These are phyloP conservation scores for Platanus orientalis DNA, from an alignment of 164 flowering plant genomes.

Conservation along the genomic window DNA sequence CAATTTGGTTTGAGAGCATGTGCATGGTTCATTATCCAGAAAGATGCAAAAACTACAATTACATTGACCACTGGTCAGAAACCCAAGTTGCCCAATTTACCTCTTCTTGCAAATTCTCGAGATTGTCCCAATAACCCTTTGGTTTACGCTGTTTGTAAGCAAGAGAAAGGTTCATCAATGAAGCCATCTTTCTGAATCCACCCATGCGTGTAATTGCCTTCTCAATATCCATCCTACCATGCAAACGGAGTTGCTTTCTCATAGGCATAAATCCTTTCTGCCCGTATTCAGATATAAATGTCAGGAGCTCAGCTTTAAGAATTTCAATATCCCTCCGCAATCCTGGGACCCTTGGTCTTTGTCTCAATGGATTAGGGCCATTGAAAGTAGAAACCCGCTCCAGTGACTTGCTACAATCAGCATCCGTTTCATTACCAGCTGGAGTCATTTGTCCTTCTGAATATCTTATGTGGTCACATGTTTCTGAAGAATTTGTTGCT, in stretches of 20 bases:
- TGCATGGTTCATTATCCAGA: too few species aligned
- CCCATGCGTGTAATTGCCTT: constrained; percentile 95
- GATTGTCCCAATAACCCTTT: constrained; percentile 91
- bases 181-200: constrained; percentile 82
- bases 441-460: constrained; percentile 21
- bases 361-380: constrained; percentile 24
- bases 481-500: constrained; percentile 21
- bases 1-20: too few species aligned
- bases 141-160: constrained; percentile 94
- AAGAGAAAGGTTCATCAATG: constrained; percentile 80
- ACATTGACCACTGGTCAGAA: background rate
- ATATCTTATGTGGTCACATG: constrained; percentile 10
- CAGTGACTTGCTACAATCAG: background rate
- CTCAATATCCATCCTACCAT: constrained; percentile 92
- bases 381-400: constrained; percentile 14
- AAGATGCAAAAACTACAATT: background rate
- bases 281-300: constrained; percentile 70
- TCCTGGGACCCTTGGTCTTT: constrained; percentile 80
- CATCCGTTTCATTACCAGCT: constrained; percentile 15
- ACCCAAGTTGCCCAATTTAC: constrained; percentile 23
- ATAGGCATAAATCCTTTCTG: constrained; percentile 98
- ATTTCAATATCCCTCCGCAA: constrained; percentile 79
- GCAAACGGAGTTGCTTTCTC: constrained; percentile 86
- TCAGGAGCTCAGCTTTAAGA: constrained; percentile 66
- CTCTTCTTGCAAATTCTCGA: constrained; percentile 86